These are phyloP conservation scores for Aureobasidium sp. DNA, from an alignment of 2,329 filamentous ascomycete species.

Conservation along the genomic window DNA sequence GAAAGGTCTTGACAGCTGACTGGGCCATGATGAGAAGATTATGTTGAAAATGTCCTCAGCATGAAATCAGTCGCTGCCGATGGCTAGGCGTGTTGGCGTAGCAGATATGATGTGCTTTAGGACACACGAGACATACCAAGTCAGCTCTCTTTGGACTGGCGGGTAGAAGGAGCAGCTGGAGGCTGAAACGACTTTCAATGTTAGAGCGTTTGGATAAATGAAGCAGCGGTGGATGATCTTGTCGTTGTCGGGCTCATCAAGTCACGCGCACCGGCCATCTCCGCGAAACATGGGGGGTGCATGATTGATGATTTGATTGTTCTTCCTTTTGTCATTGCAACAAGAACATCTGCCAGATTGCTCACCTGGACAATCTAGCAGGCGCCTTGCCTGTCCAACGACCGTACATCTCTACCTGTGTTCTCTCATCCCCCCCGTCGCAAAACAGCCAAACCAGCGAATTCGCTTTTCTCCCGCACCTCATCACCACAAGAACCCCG, in stretches of 20 bases:
- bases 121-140: neutral
- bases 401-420: neutral
- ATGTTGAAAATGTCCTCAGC: constrained; percentile 1
- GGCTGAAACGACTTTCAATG: neutral
- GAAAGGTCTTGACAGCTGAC: constrained; percentile 34
- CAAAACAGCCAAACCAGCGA: neutral
- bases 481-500: neutral
- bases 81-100: neutral
- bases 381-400: neutral
- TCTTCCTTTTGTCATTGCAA: neutral
- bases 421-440: neutral
- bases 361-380: neutral
- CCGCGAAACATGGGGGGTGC: constrained; percentile 13
- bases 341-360: neutral
- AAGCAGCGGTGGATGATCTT: neutral
- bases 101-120: neutral
- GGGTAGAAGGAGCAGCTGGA: neutral
- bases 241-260: neutral
- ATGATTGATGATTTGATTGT: constrained; percentile 9
- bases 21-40: constrained; percentile 8
- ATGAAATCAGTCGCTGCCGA: neutral
- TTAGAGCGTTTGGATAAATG: neutral
- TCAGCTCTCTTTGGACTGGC: neutral
- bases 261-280: constrained; percentile 13
- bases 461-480: neutral